Base-by-base conservation (phyloP, 225 moss, liverwort and hornwort species). In the Rhytidiadelphus loreus region DNA sequence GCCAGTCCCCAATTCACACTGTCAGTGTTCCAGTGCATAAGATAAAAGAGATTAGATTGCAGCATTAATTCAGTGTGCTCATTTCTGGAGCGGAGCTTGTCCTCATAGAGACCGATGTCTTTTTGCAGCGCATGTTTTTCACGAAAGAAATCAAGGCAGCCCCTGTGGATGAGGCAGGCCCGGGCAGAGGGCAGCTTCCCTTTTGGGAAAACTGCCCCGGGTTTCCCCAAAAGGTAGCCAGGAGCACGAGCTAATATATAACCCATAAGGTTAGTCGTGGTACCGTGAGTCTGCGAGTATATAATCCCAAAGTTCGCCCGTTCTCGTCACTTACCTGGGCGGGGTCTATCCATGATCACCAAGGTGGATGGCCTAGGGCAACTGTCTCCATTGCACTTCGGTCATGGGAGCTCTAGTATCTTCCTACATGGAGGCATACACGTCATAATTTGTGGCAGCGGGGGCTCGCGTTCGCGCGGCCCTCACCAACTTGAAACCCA, bases 391-490 rank as follows among this genome's bases (percentile, higher is more conserved):
- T 89, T 89, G 88, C 88, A 89, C 88, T 70, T 46, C 85, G 85
- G 88, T 39, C 88, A 88, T 88, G 83, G 88, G 83, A 88, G 88
- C 63, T 9, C 85, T 96, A 96, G 93, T 93, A 94, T 95, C 93
- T 96, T 93, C 93, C 87, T 85, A 86, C 66, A 90, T 60, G 94
- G 96, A 93, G 92, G 94, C 91, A 92, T 94, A 93, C 90, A 94
- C 90, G 94, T 95, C 92, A 91, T 94, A 94, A 96, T 95, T 91
- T 95, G 94, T 95, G 93, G 74, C 80, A 91, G 93, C 89, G 91
- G 93, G 94, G 93, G 93, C 94, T 95, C 93, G 94, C 94, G 92
- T 94, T 86, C 92, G 94, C 93, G 94, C 93, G 93, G 93, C 94
- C 94, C 89, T 56, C 74, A 82, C 61, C 52, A 52, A 77, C 16